Conservation (phyloP, 768 basidiomycete genomes). For the Mycena belliarum region DNA sequence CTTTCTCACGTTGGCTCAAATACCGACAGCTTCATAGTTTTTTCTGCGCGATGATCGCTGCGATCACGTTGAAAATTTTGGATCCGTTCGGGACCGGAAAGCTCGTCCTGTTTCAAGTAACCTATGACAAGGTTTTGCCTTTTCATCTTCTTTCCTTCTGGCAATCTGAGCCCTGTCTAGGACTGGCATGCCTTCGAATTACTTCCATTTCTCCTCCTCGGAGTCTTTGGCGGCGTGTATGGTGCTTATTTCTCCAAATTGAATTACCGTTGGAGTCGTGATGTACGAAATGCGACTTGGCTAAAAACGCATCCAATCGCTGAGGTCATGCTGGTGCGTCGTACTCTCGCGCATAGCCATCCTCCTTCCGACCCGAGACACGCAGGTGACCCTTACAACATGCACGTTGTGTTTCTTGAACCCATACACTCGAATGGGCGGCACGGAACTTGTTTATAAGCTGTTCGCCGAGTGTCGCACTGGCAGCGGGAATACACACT, state of each 20-base stretch:
- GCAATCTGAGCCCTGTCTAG: slow-evolving; percentile 23
- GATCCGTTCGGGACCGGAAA: slow-evolving; percentile 97
- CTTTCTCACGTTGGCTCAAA: not conserved
- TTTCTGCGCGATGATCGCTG: slow-evolving; percentile 97
- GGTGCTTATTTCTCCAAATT: slow-evolving; percentile 92
- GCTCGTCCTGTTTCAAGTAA: slow-evolving; percentile 88
- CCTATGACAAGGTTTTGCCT: slow-evolving; percentile 80
- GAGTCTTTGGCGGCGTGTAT: slow-evolving; percentile 91
- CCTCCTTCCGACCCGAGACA: not conserved
- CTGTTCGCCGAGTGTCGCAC: slow-evolving; percentile 85
- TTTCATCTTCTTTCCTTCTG: not conserved
- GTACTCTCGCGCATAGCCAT: slow-evolving; percentile 3
- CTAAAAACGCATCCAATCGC: slow-evolving; percentile 73
- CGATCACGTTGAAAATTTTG: slow-evolving; percentile 88
- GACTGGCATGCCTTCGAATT: slow-evolving; percentile 95
- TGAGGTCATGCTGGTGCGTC: slow-evolving; percentile 83
- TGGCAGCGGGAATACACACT: slow-evolving; percentile 54
- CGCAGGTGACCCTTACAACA: slow-evolving; percentile 77
- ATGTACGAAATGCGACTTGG: slow-evolving; percentile 83
- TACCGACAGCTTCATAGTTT: slow-evolving; percentile 59
- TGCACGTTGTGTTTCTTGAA: slow-evolving; percentile 82
- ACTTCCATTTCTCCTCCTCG: slow-evolving; percentile 80
- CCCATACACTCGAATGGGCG: slow-evolving; percentile 89
- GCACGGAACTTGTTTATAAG: slow-evolving; percentile 91
- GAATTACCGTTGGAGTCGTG: slow-evolving; percentile 85